These are phyloP conservation scores for Colletotrichum godetiae DNA, from an alignment of 2,329 filamentous ascomycete species.

Conservation along the genomic window DNA sequence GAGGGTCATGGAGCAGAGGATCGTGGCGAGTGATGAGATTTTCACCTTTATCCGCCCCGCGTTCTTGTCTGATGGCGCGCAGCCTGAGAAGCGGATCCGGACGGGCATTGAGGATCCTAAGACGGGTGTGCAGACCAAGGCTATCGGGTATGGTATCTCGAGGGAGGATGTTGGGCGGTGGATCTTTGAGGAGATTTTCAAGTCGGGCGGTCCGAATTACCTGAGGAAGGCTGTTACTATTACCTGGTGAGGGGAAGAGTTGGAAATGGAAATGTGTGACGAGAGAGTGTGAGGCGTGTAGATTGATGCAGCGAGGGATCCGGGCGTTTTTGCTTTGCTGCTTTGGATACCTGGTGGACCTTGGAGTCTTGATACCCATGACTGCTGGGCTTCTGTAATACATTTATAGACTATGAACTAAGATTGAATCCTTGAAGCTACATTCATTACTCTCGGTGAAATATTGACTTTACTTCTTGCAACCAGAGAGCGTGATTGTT, in stretches of 20 bases:
- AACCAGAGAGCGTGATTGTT: neutral
- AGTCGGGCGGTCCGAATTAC: constrained; percentile 41
- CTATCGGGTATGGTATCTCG: constrained; percentile 59
- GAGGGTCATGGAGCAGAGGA: constrained; percentile 54
- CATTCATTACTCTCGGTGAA: neutral
- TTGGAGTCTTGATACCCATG: neutral
- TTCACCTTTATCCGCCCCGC: constrained; percentile 53
- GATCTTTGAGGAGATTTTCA: constrained; percentile 54
- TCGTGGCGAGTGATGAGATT: constrained; percentile 44
- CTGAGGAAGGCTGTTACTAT: constrained; percentile 49
- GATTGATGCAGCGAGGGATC: too few species aligned
- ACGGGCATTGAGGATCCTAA: constrained; percentile 53
- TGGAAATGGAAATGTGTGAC: neutral
- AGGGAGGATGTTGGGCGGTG: constrained; percentile 60
- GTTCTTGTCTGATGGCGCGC: constrained; percentile 46
- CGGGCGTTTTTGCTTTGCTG: neutral
- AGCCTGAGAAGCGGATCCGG: constrained; percentile 43
- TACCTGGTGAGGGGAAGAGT: constrained; percentile 44
- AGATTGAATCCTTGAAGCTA: neutral
- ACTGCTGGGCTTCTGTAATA: neutral
- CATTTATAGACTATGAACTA: neutral
- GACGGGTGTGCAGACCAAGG: constrained; percentile 45
- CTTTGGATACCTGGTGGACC: neutral
- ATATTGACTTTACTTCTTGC: neutral
- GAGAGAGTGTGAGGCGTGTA: neutral